Conservation (phyloP, 1,139 yeast species). For the Diutina scorzettiae region DNA sequence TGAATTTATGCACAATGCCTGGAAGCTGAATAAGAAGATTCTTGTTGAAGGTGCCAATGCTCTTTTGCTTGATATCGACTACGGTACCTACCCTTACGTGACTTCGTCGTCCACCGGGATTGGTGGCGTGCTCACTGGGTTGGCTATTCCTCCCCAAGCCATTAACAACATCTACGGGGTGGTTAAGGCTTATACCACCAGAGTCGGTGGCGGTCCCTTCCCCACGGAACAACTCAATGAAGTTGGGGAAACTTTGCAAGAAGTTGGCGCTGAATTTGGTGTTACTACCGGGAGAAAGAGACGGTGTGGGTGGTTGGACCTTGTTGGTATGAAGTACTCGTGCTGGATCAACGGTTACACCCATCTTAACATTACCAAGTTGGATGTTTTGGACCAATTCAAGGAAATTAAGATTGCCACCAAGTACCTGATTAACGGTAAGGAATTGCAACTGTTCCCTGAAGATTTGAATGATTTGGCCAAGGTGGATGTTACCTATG, state of each 20-base stretch:
- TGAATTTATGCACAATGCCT: slow-evolving; percentile 77
- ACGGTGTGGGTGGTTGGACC: slow-evolving; percentile 98
- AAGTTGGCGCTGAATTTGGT: slow-evolving; percentile 91
- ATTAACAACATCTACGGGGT: slow-evolving; percentile 84
- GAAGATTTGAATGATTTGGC: slow-evolving; percentile 76
- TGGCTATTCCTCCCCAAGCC: slow-evolving; percentile 83
- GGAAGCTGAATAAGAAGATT: slow-evolving; percentile 68
- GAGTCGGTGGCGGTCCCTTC: slow-evolving; percentile 99
- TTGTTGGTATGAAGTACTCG: slow-evolving; percentile 88
- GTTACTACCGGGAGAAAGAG: slow-evolving; percentile 99
- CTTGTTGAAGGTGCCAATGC: slow-evolving; percentile 98
- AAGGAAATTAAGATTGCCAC: slow-evolving; percentile 81
- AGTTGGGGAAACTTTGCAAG: slow-evolving; percentile 78
- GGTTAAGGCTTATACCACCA: slow-evolving; percentile 94
- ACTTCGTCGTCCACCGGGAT: slow-evolving; percentile 93
- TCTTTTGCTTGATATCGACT: slow-evolving; percentile 91
- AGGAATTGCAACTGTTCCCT: slow-evolving; percentile 71
- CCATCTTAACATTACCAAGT: slow-evolving; percentile 77
- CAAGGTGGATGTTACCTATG: slow-evolving; percentile 83
- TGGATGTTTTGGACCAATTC: slow-evolving; percentile 86
- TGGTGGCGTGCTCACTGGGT: slow-evolving; percentile 96
- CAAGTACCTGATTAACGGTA: slow-evolving; percentile 68
- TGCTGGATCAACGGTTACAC: slow-evolving; percentile 91
- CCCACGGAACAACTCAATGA: slow-evolving; percentile 93
- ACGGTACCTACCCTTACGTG: slow-evolving; percentile 96